A percentile compares a stretch with the other conserved stretches of the same genome.
These are phyloP conservation scores for Gossypium trilobum DNA, from an alignment of 441 rosid genomes.

Conservation along the genomic window DNA sequence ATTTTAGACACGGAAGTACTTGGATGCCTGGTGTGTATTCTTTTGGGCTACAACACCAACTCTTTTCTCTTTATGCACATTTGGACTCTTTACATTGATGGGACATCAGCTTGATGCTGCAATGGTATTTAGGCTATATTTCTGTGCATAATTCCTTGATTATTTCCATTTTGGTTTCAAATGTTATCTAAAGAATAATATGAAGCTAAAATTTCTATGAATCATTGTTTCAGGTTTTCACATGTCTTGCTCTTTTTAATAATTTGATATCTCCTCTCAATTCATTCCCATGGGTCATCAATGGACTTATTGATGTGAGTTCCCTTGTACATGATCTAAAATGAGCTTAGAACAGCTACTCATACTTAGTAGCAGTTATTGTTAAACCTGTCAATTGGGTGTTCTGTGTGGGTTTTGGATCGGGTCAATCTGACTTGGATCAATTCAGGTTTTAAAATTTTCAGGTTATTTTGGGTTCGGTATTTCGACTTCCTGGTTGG, in stretches of 20 bases:
- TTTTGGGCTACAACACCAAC: constrained; percentile 97
- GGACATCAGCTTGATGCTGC: constrained; percentile 97
- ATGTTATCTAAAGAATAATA: constrained; percentile 5
- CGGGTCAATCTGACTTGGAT: too few relatives aligned
- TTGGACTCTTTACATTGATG: constrained; percentile 77
- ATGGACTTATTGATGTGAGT: constrained; percentile 92
- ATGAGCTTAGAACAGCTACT: constrained; percentile 12
- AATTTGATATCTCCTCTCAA: constrained; percentile 84
- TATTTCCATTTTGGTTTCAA: constrained; percentile 6
- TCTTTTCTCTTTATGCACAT: constrained; percentile 77
- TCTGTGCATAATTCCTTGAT: background rate
- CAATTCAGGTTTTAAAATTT: too few relatives aligned
- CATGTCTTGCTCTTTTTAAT: constrained; percentile 87
- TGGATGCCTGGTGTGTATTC: constrained; percentile 99
- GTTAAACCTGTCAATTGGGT: too few relatives aligned
- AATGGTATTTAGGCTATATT: constrained; percentile 38
- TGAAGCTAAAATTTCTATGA: constrained; percentile 19
- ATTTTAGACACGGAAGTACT: constrained; percentile 72
- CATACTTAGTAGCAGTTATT: background rate
- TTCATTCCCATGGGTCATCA: constrained; percentile 95
- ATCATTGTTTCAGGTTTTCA: constrained; percentile 62
- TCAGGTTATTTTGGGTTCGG: too few relatives aligned
- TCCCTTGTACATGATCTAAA: constrained; percentile 14
- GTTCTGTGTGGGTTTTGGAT: too few relatives aligned
- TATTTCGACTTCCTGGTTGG: too few relatives aligned